A percentile compares a stretch with the other conserved stretches of the same genome.
These are phyloP conservation scores for Bothriochloa decipiens DNA, from an alignment of 176 grass and related monocot genomes.

Conservation along the genomic window DNA sequence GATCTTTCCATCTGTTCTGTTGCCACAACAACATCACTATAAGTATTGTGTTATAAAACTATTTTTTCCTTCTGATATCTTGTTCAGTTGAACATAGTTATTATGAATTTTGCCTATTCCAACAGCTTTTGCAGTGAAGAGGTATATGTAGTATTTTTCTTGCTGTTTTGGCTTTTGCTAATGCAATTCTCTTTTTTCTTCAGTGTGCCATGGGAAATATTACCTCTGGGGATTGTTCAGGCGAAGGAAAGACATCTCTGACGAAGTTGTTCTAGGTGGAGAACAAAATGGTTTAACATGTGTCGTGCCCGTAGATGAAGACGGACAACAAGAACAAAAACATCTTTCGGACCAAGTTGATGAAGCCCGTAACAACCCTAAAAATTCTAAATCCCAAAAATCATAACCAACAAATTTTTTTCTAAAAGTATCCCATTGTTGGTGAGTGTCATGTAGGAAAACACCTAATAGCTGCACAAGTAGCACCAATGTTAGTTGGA, in stretches of 20 bases:
- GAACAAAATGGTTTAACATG: neutral
- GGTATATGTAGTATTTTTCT: neutral
- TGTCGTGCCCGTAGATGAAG: neutral
- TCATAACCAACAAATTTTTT: too few relatives aligned
- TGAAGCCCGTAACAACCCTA: too few relatives aligned
- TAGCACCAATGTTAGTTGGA: too few relatives aligned
- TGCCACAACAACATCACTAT: slow-evolving; percentile 54
- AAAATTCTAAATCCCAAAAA: too few relatives aligned
- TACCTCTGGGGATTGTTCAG: slow-evolving; percentile 68
- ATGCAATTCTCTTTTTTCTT: slow-evolving; percentile 16
- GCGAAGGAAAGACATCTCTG: slow-evolving; percentile 17
- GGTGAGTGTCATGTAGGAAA: too few relatives aligned
- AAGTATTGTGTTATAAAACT: slow-evolving; percentile 14
- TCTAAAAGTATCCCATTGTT: too few relatives aligned
- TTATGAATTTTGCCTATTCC: neutral
- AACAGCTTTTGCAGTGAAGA: neutral
- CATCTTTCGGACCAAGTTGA: neutral
- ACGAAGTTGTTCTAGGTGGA: neutral
- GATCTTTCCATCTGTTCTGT: slow-evolving; percentile 56
- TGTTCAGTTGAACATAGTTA: neutral
- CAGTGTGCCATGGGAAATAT: slow-evolving; percentile 52
- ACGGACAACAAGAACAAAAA: neutral
- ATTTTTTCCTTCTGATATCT: neutral
- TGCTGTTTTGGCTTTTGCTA: neutral
- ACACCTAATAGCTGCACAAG: too few relatives aligned